These are phyloP conservation scores for Mollisiaceae sp. DNA, from an alignment of 2,329 filamentous ascomycete genomes.

Conservation along the genomic window DNA sequence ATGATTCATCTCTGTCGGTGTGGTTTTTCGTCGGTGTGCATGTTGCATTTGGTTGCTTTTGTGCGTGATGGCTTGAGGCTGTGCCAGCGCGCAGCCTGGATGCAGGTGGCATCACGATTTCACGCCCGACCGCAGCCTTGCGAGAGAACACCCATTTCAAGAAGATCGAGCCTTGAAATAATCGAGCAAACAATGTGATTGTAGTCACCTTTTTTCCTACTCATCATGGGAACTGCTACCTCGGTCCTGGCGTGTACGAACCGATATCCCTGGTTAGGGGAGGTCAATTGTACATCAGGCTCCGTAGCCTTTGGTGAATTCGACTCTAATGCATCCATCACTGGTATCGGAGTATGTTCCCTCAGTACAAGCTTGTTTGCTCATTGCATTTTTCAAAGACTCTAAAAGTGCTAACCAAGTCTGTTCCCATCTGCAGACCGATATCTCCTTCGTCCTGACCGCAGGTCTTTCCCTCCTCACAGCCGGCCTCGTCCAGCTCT, in stretches of 20 bases:
- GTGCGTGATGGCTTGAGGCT: conserved; percentile 8
- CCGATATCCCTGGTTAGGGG: conserved; percentile 14
- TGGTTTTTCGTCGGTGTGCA: not conserved
- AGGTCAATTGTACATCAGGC: conserved; percentile 13
- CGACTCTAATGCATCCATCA: conserved; percentile 13
- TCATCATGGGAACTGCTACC: conserved; percentile 14
- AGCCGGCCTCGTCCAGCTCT: conserved; percentile 14
- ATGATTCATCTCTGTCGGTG: not conserved
- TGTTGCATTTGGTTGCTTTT: conserved; percentile 5
- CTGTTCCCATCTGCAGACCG: conserved; percentile 8
- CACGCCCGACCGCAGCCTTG: conserved; percentile 1
- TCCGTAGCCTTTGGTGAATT: conserved; percentile 14
- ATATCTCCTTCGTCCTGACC: conserved; percentile 23
- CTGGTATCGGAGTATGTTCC: conserved; percentile 19
- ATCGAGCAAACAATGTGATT: conserved; percentile 2
- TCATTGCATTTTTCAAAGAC: not conserved
- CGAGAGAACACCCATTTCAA: not conserved
- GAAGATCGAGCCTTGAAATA: conserved; percentile 1
- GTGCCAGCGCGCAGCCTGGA: conserved; percentile 6
- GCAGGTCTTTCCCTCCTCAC: conserved; percentile 18
- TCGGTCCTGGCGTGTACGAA: conserved; percentile 14
- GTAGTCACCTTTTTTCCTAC: not conserved
- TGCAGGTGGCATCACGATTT: not conserved
- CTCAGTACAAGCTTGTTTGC: not conserved
- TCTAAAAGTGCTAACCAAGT: not conserved